Evolutionary conservation across 495 filamentous ascomycete genomes (phyloP).

Genomic region (Penicillium cosmopolitanum): DNA sequence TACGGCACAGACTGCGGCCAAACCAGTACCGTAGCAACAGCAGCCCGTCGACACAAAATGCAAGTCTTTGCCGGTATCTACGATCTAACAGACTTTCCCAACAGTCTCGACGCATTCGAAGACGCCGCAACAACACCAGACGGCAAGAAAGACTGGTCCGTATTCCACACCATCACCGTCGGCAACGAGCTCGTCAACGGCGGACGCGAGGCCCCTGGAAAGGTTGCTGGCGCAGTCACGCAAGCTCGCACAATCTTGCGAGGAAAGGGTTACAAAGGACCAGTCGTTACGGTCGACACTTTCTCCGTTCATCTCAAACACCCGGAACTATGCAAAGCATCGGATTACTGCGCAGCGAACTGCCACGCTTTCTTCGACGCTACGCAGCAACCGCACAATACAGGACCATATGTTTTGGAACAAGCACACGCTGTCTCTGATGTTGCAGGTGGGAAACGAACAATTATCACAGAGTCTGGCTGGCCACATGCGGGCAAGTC

Average conservation of each 20-base stretch:
- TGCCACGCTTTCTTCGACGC: constrained; percentile 84
- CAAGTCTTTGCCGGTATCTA: constrained; percentile 77
- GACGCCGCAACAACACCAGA: constrained; percentile 46
- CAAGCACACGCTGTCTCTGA: constrained; percentile 55
- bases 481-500: constrained; percentile 71
- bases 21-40: constrained; percentile 59
- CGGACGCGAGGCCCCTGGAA: constrained; percentile 50
- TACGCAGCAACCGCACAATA: constrained; percentile 53
- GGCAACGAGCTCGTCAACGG: constrained; percentile 83
- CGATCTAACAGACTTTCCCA: constrained; percentile 59
- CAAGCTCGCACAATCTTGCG: constrained; percentile 60
- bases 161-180: constrained; percentile 70
- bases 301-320: constrained; percentile 67
- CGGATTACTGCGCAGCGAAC: constrained; percentile 82
- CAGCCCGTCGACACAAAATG: constrained; percentile 59
- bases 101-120: constrained; percentile 57
- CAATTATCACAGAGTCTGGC: constrained; percentile 76
- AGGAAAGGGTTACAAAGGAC: constrained; percentile 67
- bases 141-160: constrained; percentile 56
- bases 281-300: constrained; percentile 80
- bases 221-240: constrained; percentile 58
- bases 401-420: constrained; percentile 65
- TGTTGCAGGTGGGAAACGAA: constrained; percentile 56
- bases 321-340: constrained; percentile 69
- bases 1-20: constrained; percentile 85